phyloP scores from a whole-genome alignment of 2,329 filamentous ascomycete species.

The Nothophoma quercina region DNA sequence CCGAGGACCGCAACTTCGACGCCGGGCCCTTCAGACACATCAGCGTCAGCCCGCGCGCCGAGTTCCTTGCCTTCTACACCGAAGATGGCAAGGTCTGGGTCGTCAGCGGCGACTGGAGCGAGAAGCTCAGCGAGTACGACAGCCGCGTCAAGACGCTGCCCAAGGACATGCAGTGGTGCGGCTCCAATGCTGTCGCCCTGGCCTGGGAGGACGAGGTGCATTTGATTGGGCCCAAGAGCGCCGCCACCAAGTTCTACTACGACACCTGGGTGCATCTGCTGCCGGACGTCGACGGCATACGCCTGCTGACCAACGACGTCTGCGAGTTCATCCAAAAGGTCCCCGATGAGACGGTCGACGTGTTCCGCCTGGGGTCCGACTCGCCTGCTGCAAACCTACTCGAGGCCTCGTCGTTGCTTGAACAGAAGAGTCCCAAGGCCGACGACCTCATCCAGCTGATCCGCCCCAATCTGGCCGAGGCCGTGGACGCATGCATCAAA shows the following conservation, averaged over 20 bases:
- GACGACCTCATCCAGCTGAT: slow-evolving; percentile 98
- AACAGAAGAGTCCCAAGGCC: slow-evolving; percentile 93
- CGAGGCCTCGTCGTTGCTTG: slow-evolving; percentile 89
- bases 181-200: slow-evolving; percentile 89
- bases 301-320: slow-evolving; percentile 88
- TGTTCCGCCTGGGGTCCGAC: slow-evolving; percentile 87
- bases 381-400: slow-evolving; percentile 91
- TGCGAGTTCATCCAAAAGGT: slow-evolving; percentile 98
- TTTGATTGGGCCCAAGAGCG: slow-evolving; percentile 83
- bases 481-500: slow-evolving; percentile 91
- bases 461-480: slow-evolving; percentile 83
- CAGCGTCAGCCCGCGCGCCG: slow-evolving; percentile 88
- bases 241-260: slow-evolving; percentile 82
- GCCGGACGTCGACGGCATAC: slow-evolving; percentile 87
- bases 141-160: slow-evolving; percentile 85
- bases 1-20: slow-evolving; percentile 88
- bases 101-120: slow-evolving; percentile 94
- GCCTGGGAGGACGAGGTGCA: slow-evolving; percentile 99
- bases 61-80: slow-evolving; percentile 87
- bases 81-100: slow-evolving; percentile 85
- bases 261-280: slow-evolving; percentile 89
- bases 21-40: slow-evolving; percentile 93
- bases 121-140: slow-evolving; percentile 88
- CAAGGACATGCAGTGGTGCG: slow-evolving; percentile 93
- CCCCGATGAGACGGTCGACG: slow-evolving; percentile 82